Conservation (phyloP, 2,329 filamentous ascomycete species). For the Cytospora piceae region DNA sequence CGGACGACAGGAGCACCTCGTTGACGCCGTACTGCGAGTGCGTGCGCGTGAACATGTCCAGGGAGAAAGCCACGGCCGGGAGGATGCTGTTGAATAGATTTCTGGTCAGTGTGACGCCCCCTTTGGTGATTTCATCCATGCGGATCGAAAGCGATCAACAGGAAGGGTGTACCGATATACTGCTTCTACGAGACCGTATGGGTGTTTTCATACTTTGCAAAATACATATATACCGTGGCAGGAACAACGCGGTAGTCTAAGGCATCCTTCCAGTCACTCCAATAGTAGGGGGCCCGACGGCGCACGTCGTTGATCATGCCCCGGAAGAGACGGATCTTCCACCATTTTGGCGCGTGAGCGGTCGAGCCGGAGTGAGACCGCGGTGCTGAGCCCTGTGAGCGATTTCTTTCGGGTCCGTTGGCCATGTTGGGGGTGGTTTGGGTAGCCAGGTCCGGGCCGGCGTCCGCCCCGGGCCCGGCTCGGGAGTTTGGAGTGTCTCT, state of each 20-base stretch:
- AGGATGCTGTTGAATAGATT: conserved; percentile 65
- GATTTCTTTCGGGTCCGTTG: conserved; percentile 31
- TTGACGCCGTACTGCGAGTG: conserved; percentile 86
- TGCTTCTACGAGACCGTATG: not conserved
- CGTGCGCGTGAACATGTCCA: conserved; percentile 93
- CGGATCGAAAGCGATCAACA: not conserved
- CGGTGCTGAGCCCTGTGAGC: conserved; percentile 11
- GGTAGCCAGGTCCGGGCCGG: conserved; percentile 13
- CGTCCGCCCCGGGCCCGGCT: conserved; percentile 22
- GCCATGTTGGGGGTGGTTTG: conserved; percentile 27
- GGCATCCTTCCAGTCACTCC: conserved; percentile 82
- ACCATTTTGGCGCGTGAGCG: conserved; percentile 57
- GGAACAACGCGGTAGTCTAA: conserved; percentile 91
- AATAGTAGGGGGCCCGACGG: conserved; percentile 75
- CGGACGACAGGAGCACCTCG: conserved; percentile 85
- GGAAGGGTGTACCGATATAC: too few relatives aligned
- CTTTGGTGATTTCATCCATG: not conserved
- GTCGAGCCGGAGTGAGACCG: conserved; percentile 7
- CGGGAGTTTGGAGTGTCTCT: conserved; percentile 33
- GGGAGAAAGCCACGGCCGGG: conserved; percentile 83
- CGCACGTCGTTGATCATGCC: conserved; percentile 81
- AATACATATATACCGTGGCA: conserved; percentile 91
- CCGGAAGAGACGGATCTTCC: conserved; percentile 73
- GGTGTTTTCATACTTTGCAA: conserved; percentile 75
- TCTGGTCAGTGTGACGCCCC: conserved; percentile 18